Conservation (phyloP, 768 basidiomycete genomes). For the Imleria badia region DNA sequence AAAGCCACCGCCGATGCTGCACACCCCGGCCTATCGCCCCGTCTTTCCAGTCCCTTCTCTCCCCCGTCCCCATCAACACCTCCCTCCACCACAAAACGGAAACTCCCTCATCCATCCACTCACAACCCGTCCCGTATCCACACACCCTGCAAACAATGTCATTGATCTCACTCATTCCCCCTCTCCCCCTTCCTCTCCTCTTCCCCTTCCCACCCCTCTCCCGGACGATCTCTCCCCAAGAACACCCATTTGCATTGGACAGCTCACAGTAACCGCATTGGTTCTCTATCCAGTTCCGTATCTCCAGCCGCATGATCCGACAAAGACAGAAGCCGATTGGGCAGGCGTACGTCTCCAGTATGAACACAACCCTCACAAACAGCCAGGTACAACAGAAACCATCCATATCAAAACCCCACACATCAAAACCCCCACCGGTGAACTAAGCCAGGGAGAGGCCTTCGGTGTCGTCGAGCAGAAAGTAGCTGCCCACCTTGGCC, state of each 20-base stretch:
- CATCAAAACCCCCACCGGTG: slow-evolving; percentile 49
- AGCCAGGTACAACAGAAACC: slow-evolving; percentile 56
- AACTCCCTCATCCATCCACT: slow-evolving; percentile 23
- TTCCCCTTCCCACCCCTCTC: slow-evolving; percentile 32
- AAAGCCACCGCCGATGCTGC: slow-evolving; percentile 21
- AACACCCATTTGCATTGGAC: slow-evolving; percentile 87
- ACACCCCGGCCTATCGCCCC: slow-evolving; percentile 43
- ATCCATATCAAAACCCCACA: slow-evolving; percentile 76
- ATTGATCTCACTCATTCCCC: slow-evolving; percentile 78
- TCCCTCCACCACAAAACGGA: slow-evolving; percentile 24
- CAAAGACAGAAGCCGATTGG: slow-evolving; percentile 55
- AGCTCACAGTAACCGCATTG: slow-evolving; percentile 77
- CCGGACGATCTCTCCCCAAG: slow-evolving; percentile 69
- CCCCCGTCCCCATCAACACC: slow-evolving; percentile 23
- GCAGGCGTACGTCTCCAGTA: slow-evolving; percentile 68
- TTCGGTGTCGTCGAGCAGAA: slow-evolving; percentile 89
- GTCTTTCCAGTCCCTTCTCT: slow-evolving; percentile 48
- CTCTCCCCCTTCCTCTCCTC: slow-evolving; percentile 43
- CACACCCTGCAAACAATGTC: slow-evolving; percentile 46
- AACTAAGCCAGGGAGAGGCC: slow-evolving; percentile 55
- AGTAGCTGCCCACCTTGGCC: slow-evolving; percentile 73
- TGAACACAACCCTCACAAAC: slow-evolving; percentile 60
- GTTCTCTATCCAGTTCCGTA: slow-evolving; percentile 82
- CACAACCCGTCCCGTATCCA: slow-evolving; percentile 20
- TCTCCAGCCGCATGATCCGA: slow-evolving; percentile 46